Evolutionary conservation across 2,329 filamentous ascomycete genomes (phyloP), one percentile per base, ranked within the genome.

Genomic region (Camillea tinctor): DNA sequence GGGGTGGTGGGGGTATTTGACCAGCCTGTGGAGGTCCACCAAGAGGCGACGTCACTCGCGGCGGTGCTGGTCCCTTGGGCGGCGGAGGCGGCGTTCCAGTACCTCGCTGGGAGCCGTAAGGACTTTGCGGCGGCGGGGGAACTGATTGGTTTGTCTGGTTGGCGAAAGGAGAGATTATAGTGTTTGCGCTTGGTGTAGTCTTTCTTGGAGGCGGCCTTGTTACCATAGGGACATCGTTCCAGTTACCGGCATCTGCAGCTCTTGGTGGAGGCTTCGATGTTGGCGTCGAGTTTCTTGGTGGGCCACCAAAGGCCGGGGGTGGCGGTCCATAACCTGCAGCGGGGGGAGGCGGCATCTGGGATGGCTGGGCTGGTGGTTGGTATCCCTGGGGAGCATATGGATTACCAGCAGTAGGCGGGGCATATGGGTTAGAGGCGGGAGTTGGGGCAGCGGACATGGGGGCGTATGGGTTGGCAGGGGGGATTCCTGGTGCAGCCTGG

Each of bases 191-290:
- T 2, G 93, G 92, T 1, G 94, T 97, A 52, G 83, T 82, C 72
- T 89, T 86, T 66, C 93, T 87, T 21, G 88, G 84, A 15, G 85
- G 84, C n/a, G 89, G 83, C 57, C 84, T 79, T 79, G 94, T 92
- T 52, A 98, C 90, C 69, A 97, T 84, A 1, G 95, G 95, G 55
- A 96, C 89, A 75, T 99, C 95, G 68, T 99, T 99, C 95, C 95
- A 99, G 68, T 91, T 90, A 24, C 88, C 86, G 64, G 88, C 88
- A 64, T 90, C 89, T 71, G 88, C 88, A 59, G 85, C 80, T 70
- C 86, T 87, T 9, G 91, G 86, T 19, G 91, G 86, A 49, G 86
- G 81, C 22, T 83, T 82, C 13, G 85, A 82, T 17, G 91, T 89
- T n/a, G 88, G 84, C 40, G 86, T 88, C 23, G 85, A 82, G 62